Evolutionary conservation across 768 basidiomycete species (phyloP), one percentile per base, ranked within the genome.

Genomic region (Auriscalpium microsporum): DNA sequence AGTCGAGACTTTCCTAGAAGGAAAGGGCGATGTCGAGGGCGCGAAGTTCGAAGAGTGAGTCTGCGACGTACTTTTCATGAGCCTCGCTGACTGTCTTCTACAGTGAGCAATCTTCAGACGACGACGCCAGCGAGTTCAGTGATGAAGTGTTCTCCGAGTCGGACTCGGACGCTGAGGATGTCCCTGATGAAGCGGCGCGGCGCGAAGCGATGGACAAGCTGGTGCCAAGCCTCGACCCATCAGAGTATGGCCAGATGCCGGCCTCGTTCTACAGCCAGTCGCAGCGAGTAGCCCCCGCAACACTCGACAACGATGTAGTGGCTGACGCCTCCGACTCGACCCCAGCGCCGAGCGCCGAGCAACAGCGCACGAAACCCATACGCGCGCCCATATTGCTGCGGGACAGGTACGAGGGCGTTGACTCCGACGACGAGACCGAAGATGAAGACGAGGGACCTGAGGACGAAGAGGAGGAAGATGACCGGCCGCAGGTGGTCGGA

Each of bases 181-280:
- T 57, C 3, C 68, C 59, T 17, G 63, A 63, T n/a, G 34, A 54
- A 8, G 67, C 69, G 10, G 75, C 79, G 48, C 78, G 81, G 56
- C 80, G 82, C 56, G 78, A 75, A 1, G 82, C 83, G 2, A 83
- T 94, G 82, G 84, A 88, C 51, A 80, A 78, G 52, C 81, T 99
- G 37, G 91, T 99, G 4, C 83, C 91, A 2, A 79, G 78, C 0
- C 73, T 99, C 19, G 82, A 85, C 14, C 79, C 84, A 8, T 80
- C 81, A 7, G 94, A 98, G 55, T 99, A 97, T 68, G 96, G 96
- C 8, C 78, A 80, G 64, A 91, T 93, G 89, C 80, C 87, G 45
- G 64, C 87, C 10, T 81, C 81, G 1, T 90, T 78, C 63, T 75
- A 86, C 64, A 73, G 66, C 38, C 85, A 82, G 63, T 89, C 90